Evolutionary conservation across 768 basidiomycete species (phyloP), one percentile per base, ranked within the genome.

Genomic region (Phanerodontia chrysosporium): DNA sequence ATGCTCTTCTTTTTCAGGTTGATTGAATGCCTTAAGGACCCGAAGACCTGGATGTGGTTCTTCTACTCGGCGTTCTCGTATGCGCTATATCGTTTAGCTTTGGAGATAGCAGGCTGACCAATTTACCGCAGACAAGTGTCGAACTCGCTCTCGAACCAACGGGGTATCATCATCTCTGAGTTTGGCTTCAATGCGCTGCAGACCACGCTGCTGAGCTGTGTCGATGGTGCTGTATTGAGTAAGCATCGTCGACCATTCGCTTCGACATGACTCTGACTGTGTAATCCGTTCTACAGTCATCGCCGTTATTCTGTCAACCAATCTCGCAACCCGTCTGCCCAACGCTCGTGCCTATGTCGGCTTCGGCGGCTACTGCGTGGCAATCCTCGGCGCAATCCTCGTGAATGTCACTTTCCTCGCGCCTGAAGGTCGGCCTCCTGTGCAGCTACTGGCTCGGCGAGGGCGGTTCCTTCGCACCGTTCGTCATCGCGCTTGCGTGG

Each of bases 91-190:
- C 30, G 28, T 4, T 30, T 28, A 7, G 7, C 29, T 16, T 12
- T 10, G 1, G 7, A 51, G 2, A 12, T 22, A 46, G 25, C 24
- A 5, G 5, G 10, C 14, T 32, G 2, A 32, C 1, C 30, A 21
- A 3, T 1, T 28, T n/a, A 42, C 24, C 44, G 18, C 58, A 88
- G 85, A 21, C 85, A 87, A 64, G 75, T 88, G 35, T 79, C 82
- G 61, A 87, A 88, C 68, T 85, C 87, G 86, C 76, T 90, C 67
- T 84, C 83, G 28, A 89, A 89, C 72, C 89, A 91, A 70, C 79
- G 88, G 22, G 86, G 87, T 68, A 74, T 91, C 59, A 89, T 91
- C 64, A 80, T 91, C 36, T 77, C 76, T 24, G 77, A 82, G 62
- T 89, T 91, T 64, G 88, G 89, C 3, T 91, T 87, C 71, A 81